These are phyloP conservation scores for Candida tibetensis DNA, from an alignment of 805 yeast species.

Conservation along the genomic window DNA sequence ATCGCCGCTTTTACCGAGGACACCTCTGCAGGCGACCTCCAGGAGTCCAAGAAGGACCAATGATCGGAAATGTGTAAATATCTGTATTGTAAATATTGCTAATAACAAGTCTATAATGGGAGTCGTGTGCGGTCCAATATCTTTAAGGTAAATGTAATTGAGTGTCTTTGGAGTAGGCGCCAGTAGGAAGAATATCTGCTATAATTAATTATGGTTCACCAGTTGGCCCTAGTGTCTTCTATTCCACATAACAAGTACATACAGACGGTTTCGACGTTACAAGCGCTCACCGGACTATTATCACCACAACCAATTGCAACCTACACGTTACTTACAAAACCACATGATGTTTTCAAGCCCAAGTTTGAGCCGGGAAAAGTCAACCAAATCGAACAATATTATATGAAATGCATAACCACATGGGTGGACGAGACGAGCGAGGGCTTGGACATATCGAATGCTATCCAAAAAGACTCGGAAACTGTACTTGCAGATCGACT, in stretches of 20 bases:
- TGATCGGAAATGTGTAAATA: too few species aligned
- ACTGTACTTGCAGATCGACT: constrained; percentile 27
- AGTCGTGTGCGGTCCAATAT: neutral
- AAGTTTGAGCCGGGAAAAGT: constrained; percentile 55
- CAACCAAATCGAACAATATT: constrained; percentile 55
- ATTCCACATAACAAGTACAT: constrained; percentile 41
- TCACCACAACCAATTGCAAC: constrained; percentile 44
- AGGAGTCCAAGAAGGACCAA: constrained; percentile 10
- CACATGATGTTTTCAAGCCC: constrained; percentile 51
- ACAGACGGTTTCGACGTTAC: constrained; percentile 46
- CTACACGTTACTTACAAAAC: constrained; percentile 49
- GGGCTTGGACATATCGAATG: constrained; percentile 23
- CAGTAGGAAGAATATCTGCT: too few species aligned
- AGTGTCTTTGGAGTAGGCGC: too few species aligned
- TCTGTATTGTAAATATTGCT: neutral
- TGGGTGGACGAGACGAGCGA: constrained; percentile 38
- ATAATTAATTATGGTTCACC: constrained; percentile 47
- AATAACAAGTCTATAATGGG: neutral
- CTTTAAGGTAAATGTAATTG: too few species aligned
- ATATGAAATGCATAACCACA: constrained; percentile 46
- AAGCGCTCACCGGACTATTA: constrained; percentile 50
- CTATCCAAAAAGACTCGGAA: constrained; percentile 19
- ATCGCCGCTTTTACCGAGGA: constrained; percentile 74
- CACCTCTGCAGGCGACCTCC: constrained; percentile 27
- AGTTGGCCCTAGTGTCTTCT: constrained; percentile 46